These are phyloP conservation scores for Fusarium drepaniforme DNA, from an alignment of 2,329 filamentous ascomycete species.

Conservation along the genomic window DNA sequence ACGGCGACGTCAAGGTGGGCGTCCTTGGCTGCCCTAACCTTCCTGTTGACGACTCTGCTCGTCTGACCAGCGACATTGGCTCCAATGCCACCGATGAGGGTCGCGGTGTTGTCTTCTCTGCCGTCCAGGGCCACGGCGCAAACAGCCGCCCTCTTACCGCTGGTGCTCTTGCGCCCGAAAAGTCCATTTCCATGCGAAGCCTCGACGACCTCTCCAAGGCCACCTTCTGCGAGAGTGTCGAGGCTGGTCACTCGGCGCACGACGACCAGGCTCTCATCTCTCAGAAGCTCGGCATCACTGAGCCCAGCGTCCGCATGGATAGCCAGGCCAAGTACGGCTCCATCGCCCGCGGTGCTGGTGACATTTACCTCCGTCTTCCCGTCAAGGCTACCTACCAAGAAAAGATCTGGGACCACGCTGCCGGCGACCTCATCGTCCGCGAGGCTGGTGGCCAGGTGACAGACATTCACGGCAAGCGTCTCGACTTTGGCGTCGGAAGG, in stretches of 20 bases:
- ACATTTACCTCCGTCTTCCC: constrained; percentile 93
- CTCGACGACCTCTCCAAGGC: constrained; percentile 81
- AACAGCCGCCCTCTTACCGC: constrained; percentile 78
- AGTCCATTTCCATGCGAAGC: constrained; percentile 83
- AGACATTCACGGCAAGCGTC: constrained; percentile 84
- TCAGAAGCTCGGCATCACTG: constrained; percentile 85
- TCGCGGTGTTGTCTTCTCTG: constrained; percentile 90
- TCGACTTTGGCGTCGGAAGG: constrained; percentile 89
- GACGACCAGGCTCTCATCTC: constrained; percentile 87
- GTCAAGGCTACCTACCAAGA: constrained; percentile 91
- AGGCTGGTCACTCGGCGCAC: constrained; percentile 92
- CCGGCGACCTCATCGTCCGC: constrained; percentile 91
- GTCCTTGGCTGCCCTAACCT: constrained; percentile 97
- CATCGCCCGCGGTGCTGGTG: constrained; percentile 92
- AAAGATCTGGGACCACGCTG: constrained; percentile 99
- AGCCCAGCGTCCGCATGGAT: constrained; percentile 94
- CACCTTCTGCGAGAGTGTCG: constrained; percentile 96
- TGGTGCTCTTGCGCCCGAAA: constrained; percentile 62
- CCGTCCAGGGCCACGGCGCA: constrained; percentile 83
- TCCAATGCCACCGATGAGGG: constrained; percentile 80
- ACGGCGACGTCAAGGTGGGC: constrained; percentile 93
- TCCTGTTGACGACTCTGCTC: constrained; percentile 80
- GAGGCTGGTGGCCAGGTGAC: constrained; percentile 95
- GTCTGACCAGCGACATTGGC: constrained; percentile 75
- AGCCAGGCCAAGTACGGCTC: constrained; percentile 98